Conservation (phyloP, 129 eudicot genomes). For the Chrysanthemum seticuspe region DNA sequence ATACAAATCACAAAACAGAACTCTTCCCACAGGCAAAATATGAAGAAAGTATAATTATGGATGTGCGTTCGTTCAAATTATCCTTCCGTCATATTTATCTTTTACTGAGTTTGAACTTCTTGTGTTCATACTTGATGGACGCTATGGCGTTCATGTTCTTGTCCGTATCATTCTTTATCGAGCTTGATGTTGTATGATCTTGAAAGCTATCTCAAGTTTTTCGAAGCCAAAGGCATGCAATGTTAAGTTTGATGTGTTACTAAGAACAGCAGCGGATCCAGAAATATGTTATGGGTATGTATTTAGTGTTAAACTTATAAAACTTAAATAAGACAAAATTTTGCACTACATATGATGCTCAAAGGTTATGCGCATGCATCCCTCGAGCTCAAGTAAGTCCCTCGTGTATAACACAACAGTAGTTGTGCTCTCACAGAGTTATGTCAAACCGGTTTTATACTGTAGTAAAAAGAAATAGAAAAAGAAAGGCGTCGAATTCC, state of each 20-base stretch:
- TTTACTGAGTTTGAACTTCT: background rate
- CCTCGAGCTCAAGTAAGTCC: too few relatives aligned
- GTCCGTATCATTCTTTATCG: background rate
- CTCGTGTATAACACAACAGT: too few relatives aligned
- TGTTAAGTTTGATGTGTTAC: background rate
- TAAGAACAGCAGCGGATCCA: background rate
- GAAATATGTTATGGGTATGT: too few relatives aligned
- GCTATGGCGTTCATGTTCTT: background rate
- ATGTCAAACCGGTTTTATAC: conserved; percentile 30
- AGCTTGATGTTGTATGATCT: background rate
- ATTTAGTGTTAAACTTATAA: too few relatives aligned
- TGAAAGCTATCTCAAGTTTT: background rate
- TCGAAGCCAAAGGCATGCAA: background rate
- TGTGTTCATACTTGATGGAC: background rate
- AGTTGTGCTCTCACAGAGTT: conserved; percentile 35
- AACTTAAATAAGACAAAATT: too few relatives aligned
- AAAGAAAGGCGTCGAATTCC: conserved; percentile 11
- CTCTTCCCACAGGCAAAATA: background rate
- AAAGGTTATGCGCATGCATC: too few relatives aligned
- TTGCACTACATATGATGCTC: too few relatives aligned
- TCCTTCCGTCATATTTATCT: background rate
- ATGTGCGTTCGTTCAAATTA: background rate
- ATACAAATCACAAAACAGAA: background rate
- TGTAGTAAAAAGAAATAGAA: background rate
- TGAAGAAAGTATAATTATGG: background rate